Base-by-base conservation (phyloP, 345 rosid genomes). In the Citrus maxima region DNA sequence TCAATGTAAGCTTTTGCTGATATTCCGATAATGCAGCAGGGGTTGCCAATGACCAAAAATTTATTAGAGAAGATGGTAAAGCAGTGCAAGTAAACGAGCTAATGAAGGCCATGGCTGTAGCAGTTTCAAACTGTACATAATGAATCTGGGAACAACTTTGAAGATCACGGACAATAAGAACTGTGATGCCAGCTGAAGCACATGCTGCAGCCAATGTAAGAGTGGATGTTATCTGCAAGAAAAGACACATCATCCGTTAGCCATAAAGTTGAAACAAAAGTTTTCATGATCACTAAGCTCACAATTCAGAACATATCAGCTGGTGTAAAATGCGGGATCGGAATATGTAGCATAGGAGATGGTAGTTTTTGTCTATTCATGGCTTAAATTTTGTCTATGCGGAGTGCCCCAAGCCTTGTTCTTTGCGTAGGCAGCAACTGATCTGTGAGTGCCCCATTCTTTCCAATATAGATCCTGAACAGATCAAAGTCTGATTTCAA, bases 401-500 rank as follows among this genome's bases (percentile, higher is more conserved):
- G 14, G 98, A 94, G 86, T 94, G 98, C 85, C 98, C 99, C 19
- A 97, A 97, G 79, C 99, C 98, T 13, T 93, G 96, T 73, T 94
- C 98, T 55, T 80, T 97, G 81, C 88, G 97, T 4, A 88, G 98
- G 81, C 99, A 94, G 80, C 99, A 97, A 86, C 85, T 94, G 82
- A 93, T 97, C 76, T 89, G 98, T 28, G 99, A 97, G 81, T 97
- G 98, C 82, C 98, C 98, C 83, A 92, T 94, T 85, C 88, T 97
- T 80, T 80, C 95, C 80, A 90, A 97, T 87, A 91, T 97, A 66
- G 99, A 97, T 81, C 95, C 99, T 59, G 94, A 93, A 85, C 99
- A 97, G 90, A 97, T 97, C 95, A 97, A 97, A 90, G 98, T 97
- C 81, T 97, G 98, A 98, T 97, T 97, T 77, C 99, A 97, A 67